Conservation (phyloP, 768 basidiomycete genomes). For the Strobilomyces confusus region DNA sequence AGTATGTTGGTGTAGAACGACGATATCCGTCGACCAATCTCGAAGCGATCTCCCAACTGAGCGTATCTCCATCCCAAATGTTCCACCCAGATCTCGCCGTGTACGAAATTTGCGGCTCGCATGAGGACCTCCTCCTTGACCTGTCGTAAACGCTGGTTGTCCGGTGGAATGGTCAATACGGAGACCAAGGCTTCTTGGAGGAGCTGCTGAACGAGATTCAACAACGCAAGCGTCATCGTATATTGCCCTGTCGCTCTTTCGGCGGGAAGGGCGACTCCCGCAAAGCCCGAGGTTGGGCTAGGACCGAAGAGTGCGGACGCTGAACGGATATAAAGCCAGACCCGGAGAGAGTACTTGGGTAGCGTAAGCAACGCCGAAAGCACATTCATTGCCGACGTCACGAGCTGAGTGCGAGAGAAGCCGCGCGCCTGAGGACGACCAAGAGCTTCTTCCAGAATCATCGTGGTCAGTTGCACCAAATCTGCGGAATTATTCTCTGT, state of each 20-base stretch:
- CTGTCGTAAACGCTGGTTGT: conserved; percentile 58
- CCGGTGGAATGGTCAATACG: conserved; percentile 42
- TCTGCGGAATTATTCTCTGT: conserved; percentile 58
- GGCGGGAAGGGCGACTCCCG: conserved; percentile 60
- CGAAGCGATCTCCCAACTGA: conserved; percentile 77
- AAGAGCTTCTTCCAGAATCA: conserved; percentile 76
- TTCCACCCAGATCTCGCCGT: conserved; percentile 85
- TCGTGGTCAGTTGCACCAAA: conserved; percentile 74
- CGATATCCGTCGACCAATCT: conserved; percentile 68
- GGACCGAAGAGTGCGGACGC: conserved; percentile 74
- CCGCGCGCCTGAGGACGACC: conserved; percentile 45
- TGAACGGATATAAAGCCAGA: conserved; percentile 86
- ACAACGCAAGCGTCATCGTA: conserved; percentile 75
- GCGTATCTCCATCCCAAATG: conserved; percentile 84
- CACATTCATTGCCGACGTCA: conserved; percentile 79
- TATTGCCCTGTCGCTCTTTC: conserved; percentile 74
- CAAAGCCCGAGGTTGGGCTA: conserved; percentile 49
- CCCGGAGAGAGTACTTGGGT: conserved; percentile 71
- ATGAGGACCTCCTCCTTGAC: conserved; percentile 83
- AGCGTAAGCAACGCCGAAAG: conserved; percentile 72
- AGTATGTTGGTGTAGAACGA: conserved; percentile 66
- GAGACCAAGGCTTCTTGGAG: conserved; percentile 69
- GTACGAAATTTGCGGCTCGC: conserved; percentile 73
- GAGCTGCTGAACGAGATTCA: conserved; percentile 72
- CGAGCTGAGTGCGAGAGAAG: conserved; percentile 54